These are phyloP conservation scores for Microstegium vimineum DNA, from an alignment of 176 grass and related monocot genomes.

Conservation along the genomic window DNA sequence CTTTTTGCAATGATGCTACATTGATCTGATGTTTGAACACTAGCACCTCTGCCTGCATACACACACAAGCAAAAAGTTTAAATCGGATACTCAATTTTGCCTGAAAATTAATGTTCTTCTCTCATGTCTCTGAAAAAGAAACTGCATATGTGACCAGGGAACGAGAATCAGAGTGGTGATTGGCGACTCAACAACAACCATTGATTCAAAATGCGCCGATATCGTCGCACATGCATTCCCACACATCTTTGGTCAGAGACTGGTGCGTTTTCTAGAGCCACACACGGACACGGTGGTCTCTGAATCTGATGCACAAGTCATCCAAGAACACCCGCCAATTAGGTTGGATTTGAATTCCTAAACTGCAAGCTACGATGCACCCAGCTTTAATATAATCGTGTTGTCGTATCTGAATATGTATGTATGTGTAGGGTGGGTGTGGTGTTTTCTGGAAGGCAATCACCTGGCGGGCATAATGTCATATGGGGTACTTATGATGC, in stretches of 20 bases:
- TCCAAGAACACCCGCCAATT: slow-evolving; percentile 27
- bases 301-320: slow-evolving; percentile 35
- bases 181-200: slow-evolving; percentile 47
- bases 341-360: slow-evolving; percentile 23
- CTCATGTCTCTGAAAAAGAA: neutral
- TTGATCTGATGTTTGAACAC: too few relatives aligned
- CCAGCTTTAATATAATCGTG: neutral
- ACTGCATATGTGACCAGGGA: slow-evolving; percentile 41
- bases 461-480: slow-evolving; percentile 46
- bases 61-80: neutral
- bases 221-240: slow-evolving; percentile 47
- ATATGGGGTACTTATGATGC: slow-evolving; percentile 45
- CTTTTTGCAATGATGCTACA: neutral
- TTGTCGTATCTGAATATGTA: neutral
- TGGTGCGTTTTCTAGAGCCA: slow-evolving; percentile 59
- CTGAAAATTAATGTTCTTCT: neutral
- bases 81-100: neutral
- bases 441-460: slow-evolving; percentile 51
- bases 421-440: slow-evolving; percentile 43
- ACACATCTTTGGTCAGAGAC: slow-evolving; percentile 50
- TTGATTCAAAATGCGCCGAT: slow-evolving; percentile 41
- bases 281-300: neutral
- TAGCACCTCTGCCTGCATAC: too few relatives aligned
- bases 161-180: slow-evolving; percentile 46
- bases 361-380: neutral